Percentiles rank a stretch among this genome's conserved stretches.
Conservation (phyloP, 163 green algal genomes). For the Volvox carteri region DNA sequence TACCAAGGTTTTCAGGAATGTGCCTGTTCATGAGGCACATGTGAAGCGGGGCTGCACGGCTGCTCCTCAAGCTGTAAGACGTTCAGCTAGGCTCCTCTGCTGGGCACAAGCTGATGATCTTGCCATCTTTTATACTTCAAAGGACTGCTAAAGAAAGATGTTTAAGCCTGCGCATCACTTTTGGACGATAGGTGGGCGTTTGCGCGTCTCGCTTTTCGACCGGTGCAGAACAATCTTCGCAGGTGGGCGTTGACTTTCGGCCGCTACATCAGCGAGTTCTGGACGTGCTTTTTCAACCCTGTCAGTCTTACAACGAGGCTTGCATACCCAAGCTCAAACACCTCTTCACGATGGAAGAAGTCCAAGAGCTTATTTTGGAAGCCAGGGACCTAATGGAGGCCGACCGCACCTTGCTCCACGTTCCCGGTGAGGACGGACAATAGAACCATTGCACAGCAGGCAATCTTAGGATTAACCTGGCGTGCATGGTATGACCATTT, state of each 20-base stretch:
- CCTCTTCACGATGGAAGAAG: not conserved
- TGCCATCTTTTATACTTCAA: too few species aligned
- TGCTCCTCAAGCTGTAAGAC: too few species aligned
- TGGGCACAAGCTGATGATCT: not conserved
- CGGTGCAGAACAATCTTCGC: too few species aligned
- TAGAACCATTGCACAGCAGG: not conserved
- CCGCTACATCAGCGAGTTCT: constrained; percentile 4
- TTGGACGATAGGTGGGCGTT: too few species aligned
- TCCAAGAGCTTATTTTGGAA: not conserved
- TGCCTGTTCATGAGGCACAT: not conserved
- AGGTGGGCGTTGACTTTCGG: too few species aligned
- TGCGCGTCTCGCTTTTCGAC: too few species aligned
- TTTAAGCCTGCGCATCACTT: too few species aligned
- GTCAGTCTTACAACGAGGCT: not conserved
- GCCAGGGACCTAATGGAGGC: not conserved
- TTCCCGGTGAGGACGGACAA: constrained; percentile 8
- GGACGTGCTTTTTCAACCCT: not conserved
- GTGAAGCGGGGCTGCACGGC: not conserved
- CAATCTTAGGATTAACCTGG: too few species aligned
- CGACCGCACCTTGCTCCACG: constrained; percentile 21
- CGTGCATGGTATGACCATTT: not conserved
- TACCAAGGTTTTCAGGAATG: not conserved
- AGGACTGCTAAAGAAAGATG: too few species aligned
- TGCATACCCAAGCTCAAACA: not conserved
- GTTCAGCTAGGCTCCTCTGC: not conserved